Evolutionary conservation across 805 yeast species (phyloP).

Genomic region (Lipomyces kockii): DNA sequence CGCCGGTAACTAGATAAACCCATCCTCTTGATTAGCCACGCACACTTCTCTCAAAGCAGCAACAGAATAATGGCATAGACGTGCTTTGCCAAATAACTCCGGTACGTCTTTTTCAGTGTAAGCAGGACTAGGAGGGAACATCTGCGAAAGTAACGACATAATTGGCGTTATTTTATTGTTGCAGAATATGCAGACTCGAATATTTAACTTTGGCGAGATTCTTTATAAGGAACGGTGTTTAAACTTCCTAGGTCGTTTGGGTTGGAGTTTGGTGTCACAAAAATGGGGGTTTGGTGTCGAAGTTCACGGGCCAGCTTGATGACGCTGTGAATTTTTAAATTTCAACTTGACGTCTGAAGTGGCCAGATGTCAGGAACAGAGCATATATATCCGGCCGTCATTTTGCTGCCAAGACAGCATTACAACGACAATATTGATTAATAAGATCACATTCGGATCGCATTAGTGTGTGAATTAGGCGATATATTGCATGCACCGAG

Average conservation of each 20-base stretch:
- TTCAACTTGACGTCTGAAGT: background rate
- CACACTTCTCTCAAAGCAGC: too few relatives aligned
- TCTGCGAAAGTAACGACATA: constrained; percentile 3
- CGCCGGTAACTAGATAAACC: constrained; percentile 29
- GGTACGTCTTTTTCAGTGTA: constrained; percentile 27
- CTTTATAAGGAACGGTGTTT: too few relatives aligned
- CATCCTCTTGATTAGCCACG: background rate
- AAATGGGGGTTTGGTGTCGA: background rate
- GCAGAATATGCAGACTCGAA: too few relatives aligned
- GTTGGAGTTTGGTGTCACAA: too few relatives aligned
- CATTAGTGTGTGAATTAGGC: background rate
- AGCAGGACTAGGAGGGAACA: constrained; percentile 19
- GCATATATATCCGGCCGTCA: background rate
- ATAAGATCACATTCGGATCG: background rate
- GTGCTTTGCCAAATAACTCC: constrained; percentile 22
- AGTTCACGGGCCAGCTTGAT: background rate
- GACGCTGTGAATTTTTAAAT: background rate
- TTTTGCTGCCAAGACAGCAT: background rate
- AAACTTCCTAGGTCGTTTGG: background rate
- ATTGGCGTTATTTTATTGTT: too few relatives aligned
- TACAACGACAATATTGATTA: background rate
- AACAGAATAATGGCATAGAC: background rate
- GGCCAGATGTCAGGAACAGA: background rate
- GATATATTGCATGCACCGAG: background rate
- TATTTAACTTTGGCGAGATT: too few relatives aligned